A percentile compares a stretch with the other conserved stretches of the same genome.
These are phyloP conservation scores for Camellia japonica DNA, from an alignment of 148 eudicot species.

Conservation along the genomic window DNA sequence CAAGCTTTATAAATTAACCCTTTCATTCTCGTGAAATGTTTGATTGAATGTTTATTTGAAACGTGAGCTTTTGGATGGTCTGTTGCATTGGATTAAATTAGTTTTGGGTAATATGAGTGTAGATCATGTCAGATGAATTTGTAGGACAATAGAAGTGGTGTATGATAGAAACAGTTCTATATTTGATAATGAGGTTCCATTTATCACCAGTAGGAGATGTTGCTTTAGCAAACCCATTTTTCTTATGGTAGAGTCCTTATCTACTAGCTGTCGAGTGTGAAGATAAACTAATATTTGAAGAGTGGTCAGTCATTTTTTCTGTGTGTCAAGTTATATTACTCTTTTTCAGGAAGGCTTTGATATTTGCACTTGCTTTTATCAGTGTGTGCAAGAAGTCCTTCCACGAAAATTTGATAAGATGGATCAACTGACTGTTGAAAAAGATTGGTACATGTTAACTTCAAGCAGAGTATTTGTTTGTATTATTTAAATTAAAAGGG, in stretches of 20 bases:
- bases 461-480: not conserved
- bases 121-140: no score
- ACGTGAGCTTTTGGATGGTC: no score
- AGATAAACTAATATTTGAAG: not conserved
- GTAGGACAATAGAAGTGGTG: no score
- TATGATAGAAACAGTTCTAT: no score
- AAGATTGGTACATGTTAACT: conserved; percentile 45
- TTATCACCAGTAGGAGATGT: conserved; percentile 11
- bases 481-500: not conserved
- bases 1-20: no score
- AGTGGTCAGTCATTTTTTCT: not conserved
- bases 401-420: conserved; percentile 84
- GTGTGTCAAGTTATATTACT: conserved; percentile 13
- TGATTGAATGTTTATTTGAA: no score
- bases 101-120: no score
- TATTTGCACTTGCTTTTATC: conserved; percentile 79
- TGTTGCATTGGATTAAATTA: no score
- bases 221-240: not conserved
- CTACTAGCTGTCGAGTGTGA: not conserved
- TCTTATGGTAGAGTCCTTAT: not conserved
- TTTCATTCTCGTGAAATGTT: no score
- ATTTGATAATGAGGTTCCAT: not conserved
- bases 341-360: conserved; percentile 70
- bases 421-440: conserved; percentile 63
- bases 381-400: conserved; percentile 81